phyloP scores from a whole-genome alignment of 2,329 filamentous ascomycete genomes.

The Scolecobasidium constrictum region DNA sequence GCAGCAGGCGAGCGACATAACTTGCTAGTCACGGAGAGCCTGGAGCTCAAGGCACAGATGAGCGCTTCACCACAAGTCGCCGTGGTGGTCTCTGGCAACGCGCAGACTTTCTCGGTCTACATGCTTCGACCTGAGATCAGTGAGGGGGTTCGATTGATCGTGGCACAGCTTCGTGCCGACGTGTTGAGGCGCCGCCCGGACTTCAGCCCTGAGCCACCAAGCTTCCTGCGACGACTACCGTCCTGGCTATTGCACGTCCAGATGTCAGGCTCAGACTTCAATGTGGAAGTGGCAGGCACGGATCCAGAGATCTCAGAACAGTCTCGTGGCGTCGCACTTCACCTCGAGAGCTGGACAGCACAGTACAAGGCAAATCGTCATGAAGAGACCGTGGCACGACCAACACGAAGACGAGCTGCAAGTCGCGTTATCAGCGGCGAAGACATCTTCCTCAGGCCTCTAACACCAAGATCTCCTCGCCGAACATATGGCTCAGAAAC shows the following conservation, averaged over 20 bases:
- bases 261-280: conserved; percentile 80
- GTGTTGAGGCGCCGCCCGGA: conserved; percentile 44
- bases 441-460: conserved; percentile 46
- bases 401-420: conserved; percentile 57
- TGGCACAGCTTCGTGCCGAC: conserved; percentile 67
- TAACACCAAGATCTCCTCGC: conserved; percentile 37
- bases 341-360: conserved; percentile 76
- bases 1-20: conserved; percentile 73
- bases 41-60: conserved; percentile 78
- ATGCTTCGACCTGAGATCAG: conserved; percentile 89
- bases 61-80: conserved; percentile 77
- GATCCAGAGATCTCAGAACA: conserved; percentile 75
- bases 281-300: conserved; percentile 79
- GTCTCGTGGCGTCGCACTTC: conserved; percentile 71
- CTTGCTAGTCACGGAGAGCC: conserved; percentile 73
- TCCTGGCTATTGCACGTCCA: conserved; percentile 76
- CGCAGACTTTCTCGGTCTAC: conserved; percentile 81
- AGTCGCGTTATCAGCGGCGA: conserved; percentile 53
- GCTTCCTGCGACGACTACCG: conserved; percentile 65
- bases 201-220: conserved; percentile 20
- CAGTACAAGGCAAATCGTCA: conserved; percentile 79
- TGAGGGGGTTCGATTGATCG: conserved; percentile 82
- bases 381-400: conserved; percentile 49
- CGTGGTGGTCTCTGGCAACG: conserved; percentile 65
- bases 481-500: conserved; percentile 43